Conservation (phyloP, 164 flowering plant genomes). For the Vitis riparia region DNA sequence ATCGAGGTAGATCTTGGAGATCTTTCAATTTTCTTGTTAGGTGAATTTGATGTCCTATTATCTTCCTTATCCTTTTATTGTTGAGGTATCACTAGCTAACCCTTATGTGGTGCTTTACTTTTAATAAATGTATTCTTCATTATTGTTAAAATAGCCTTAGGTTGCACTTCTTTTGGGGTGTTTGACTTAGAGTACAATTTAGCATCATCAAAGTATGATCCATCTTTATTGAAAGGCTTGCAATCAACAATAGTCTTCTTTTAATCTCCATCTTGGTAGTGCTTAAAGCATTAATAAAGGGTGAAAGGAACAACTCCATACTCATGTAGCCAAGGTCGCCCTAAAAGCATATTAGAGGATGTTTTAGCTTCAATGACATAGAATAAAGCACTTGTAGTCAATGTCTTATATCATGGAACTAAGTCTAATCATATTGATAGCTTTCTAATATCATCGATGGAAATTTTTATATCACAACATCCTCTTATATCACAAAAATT, state of each 20-base stretch:
- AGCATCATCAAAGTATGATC: conserved; percentile 4
- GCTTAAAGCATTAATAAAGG: conserved; percentile 8
- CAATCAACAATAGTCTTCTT: background rate
- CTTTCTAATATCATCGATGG: background rate
- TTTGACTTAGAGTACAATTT: background rate
- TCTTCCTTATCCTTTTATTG: too few relatives aligned
- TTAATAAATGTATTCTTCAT: too few relatives aligned
- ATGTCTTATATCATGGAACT: background rate
- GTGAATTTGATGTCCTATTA: too few relatives aligned
- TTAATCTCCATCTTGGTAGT: background rate
- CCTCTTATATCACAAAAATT: too few relatives aligned
- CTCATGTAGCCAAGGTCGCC: conserved; percentile 9
- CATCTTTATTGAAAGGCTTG: conserved; percentile 10
- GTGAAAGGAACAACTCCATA: background rate
- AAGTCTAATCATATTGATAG: background rate
- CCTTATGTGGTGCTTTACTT: too few relatives aligned
- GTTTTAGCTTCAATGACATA: conserved; percentile 11
- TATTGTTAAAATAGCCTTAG: too few relatives aligned
- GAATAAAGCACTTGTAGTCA: background rate
- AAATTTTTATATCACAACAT: too few relatives aligned
- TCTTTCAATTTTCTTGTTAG: too few relatives aligned
- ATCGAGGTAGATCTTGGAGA: too few relatives aligned
- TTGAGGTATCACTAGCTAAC: too few relatives aligned
- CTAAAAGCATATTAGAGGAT: conserved; percentile 1
- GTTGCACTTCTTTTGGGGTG: too few relatives aligned